Conservation (phyloP, 495 filamentous ascomycete genomes). For the Opeltia flavorubescens region DNA sequence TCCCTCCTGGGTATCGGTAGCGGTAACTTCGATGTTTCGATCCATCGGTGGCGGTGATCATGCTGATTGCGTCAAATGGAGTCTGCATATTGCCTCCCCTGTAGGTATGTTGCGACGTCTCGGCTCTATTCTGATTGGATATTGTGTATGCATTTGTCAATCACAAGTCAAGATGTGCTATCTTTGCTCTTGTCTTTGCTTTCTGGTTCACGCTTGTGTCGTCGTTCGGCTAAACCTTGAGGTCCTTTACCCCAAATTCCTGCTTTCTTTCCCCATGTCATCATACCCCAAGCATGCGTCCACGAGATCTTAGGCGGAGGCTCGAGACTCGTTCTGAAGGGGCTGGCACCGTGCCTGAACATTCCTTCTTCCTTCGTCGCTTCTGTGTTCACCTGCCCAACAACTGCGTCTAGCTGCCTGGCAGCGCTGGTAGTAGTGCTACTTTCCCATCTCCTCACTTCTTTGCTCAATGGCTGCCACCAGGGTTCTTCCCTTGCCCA, state of each 20-base stretch:
- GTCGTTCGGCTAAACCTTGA: conserved; percentile 26
- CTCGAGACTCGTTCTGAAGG: conserved; percentile 28
- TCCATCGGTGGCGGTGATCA: too few relatives aligned
- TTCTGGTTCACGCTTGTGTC: too few relatives aligned
- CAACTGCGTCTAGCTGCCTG: conserved; percentile 20
- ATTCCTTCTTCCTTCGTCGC: conserved; percentile 10
- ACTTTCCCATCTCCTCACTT: conserved; percentile 46
- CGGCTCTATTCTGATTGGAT: too few relatives aligned
- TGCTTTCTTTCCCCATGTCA: conserved; percentile 38
- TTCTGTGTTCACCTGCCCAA: conserved; percentile 23
- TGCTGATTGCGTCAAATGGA: too few relatives aligned
- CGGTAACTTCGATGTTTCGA: too few relatives aligned
- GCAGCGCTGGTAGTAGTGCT: not conserved
- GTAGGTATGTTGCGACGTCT: too few relatives aligned
- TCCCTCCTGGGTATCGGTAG: too few relatives aligned
- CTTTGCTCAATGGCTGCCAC: conserved; percentile 48
- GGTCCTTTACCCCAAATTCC: conserved; percentile 37
- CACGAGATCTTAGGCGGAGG: conserved; percentile 32
- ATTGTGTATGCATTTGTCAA: too few relatives aligned
- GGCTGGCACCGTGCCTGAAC: conserved; percentile 26
- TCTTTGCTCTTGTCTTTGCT: too few relatives aligned
- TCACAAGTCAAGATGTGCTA: too few relatives aligned
- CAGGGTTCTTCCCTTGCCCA: conserved; percentile 40
- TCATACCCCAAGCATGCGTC: conserved; percentile 39
- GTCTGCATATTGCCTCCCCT: too few relatives aligned